These are phyloP conservation scores for Ustilago xerochloae DNA, from an alignment of 1,284 basidiomycete species.

Conservation along the genomic window DNA sequence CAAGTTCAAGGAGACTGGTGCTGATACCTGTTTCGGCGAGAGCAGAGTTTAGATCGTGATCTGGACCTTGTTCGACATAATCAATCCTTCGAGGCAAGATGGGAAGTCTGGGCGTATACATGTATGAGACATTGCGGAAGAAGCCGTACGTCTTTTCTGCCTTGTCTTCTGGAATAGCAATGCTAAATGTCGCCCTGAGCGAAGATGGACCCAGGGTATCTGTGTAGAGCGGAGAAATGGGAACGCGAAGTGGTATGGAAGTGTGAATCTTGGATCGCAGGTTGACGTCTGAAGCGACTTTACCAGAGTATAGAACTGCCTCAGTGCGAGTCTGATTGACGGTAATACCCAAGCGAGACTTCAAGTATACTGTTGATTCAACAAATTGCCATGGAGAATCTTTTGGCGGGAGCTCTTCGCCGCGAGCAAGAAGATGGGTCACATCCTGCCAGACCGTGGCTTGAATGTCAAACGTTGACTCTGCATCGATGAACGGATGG, in stretches of 20 bases:
- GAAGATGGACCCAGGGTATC: slow-evolving; percentile 5
- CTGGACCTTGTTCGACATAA: background rate
- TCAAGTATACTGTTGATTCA: background rate
- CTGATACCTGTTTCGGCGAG: slow-evolving; percentile 5
- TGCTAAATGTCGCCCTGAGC: slow-evolving; percentile 22
- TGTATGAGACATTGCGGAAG: slow-evolving; percentile 9
- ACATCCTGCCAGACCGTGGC: slow-evolving; percentile 22
- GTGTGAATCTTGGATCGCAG: slow-evolving; percentile 8
- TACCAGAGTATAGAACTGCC: slow-evolving; percentile 1
- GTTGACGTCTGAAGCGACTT: background rate
- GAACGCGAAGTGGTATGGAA: slow-evolving; percentile 7
- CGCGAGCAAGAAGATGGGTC: slow-evolving; percentile 15
- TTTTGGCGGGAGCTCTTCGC: slow-evolving; percentile 3
- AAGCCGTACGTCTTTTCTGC: background rate
- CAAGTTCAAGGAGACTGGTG: slow-evolving; percentile 13
- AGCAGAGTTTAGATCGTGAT: slow-evolving; percentile 5
- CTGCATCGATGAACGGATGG: slow-evolving; percentile 10
- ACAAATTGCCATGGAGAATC: slow-evolving; percentile 5
- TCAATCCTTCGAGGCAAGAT: slow-evolving; percentile 7
- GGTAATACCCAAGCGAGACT: background rate
- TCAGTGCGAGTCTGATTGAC: slow-evolving; percentile 6
- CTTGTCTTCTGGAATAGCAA: slow-evolving; percentile 9
- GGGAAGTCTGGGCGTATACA: background rate
- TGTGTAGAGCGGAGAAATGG: slow-evolving; percentile 14
- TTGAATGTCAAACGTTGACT: slow-evolving; percentile 13